Percentiles rank a stretch among this genome's conserved stretches.
Conservation (phyloP, 2,329 filamentous ascomycete species). For the Rhinocladiella similis region DNA sequence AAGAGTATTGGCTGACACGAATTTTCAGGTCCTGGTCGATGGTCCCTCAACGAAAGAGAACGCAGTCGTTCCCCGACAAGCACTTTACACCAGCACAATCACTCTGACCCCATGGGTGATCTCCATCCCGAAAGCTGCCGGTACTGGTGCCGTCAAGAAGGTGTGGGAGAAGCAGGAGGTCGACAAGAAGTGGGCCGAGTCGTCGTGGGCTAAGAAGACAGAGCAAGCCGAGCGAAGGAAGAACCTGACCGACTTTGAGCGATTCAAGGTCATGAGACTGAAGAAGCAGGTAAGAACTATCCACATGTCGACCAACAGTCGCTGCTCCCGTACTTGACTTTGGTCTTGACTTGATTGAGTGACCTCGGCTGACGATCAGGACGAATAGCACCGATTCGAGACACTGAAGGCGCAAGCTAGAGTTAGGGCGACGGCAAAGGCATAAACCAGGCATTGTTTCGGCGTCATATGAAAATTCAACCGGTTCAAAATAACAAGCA, state of each 20-base stretch:
- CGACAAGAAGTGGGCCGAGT: slow-evolving; percentile 89
- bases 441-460: slow-evolving; percentile 24
- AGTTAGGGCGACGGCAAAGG: slow-evolving; percentile 78
- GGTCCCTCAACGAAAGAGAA: slow-evolving; percentile 81
- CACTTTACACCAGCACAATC: slow-evolving; percentile 75
- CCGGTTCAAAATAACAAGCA: slow-evolving; percentile 8
- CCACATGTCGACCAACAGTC: not conserved
- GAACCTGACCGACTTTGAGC: slow-evolving; percentile 95
- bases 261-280: slow-evolving; percentile 99
- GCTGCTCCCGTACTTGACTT: too few relatives aligned
- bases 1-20: slow-evolving; percentile 9
- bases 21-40: slow-evolving; percentile 83
- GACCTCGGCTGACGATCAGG: slow-evolving; percentile 6
- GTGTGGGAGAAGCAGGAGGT: slow-evolving; percentile 89
- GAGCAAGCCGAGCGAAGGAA: slow-evolving; percentile 82
- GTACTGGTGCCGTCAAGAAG: slow-evolving; percentile 79
- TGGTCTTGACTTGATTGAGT: too few relatives aligned
- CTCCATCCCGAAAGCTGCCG: slow-evolving; percentile 78
- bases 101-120: slow-evolving; percentile 90
- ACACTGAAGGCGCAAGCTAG: slow-evolving; percentile 95
- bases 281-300: slow-evolving; percentile 84
- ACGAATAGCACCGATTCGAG: slow-evolving; percentile 75
- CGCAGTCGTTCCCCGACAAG: slow-evolving; percentile 81
- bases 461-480: slow-evolving; percentile 19
- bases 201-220: slow-evolving; percentile 92